Percentiles rank a stretch among this genome's conserved stretches.
Evolutionary conservation across 805 yeast species (phyloP).

Genomic region (Cyberlindnera euphorbiae): DNA sequence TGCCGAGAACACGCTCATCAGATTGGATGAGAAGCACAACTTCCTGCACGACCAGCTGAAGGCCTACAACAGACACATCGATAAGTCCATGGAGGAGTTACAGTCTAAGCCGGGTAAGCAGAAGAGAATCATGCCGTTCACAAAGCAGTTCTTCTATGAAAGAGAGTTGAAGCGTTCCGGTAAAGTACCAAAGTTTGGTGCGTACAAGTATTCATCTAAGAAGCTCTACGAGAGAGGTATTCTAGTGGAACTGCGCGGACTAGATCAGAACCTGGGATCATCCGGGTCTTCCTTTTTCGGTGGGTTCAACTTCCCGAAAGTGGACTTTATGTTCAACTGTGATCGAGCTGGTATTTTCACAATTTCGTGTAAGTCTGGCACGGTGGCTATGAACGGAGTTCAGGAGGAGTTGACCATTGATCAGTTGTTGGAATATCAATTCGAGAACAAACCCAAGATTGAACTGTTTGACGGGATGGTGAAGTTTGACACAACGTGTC

Average conservation of each 20-base stretch:
- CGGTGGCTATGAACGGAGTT: conserved; percentile 57
- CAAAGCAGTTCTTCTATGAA: conserved; percentile 73
- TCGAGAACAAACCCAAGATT: conserved; percentile 53
- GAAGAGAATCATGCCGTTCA: conserved; percentile 45
- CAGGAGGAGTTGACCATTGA: conserved; percentile 58
- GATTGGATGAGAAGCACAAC: conserved; percentile 41
- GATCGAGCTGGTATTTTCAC: conserved; percentile 68
- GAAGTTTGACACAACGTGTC: conserved; percentile 59
- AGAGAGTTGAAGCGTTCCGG: conserved; percentile 64
- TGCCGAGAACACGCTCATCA: conserved; percentile 39
- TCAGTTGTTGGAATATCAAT: conserved; percentile 67
- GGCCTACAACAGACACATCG: conserved; percentile 43
- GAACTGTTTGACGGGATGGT: conserved; percentile 64
- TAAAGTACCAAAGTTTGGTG: conserved; percentile 68
- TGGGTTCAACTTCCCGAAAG: conserved; percentile 54
- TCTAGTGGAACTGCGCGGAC: conserved; percentile 54
- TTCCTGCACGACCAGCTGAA: conserved; percentile 37
- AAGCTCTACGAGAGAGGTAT: conserved; percentile 71
- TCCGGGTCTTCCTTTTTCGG: conserved; percentile 33
- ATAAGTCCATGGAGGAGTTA: conserved; percentile 44
- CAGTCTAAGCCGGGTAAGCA: conserved; percentile 35
- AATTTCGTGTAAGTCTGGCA: conserved; percentile 70
- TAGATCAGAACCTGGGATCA: conserved; percentile 34
- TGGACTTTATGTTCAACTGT: conserved; percentile 71
- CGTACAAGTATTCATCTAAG: conserved; percentile 71